Evolutionary conservation across 2,329 filamentous ascomycete genomes (phyloP).

Genomic region (Fusarium brachygibbosum): DNA sequence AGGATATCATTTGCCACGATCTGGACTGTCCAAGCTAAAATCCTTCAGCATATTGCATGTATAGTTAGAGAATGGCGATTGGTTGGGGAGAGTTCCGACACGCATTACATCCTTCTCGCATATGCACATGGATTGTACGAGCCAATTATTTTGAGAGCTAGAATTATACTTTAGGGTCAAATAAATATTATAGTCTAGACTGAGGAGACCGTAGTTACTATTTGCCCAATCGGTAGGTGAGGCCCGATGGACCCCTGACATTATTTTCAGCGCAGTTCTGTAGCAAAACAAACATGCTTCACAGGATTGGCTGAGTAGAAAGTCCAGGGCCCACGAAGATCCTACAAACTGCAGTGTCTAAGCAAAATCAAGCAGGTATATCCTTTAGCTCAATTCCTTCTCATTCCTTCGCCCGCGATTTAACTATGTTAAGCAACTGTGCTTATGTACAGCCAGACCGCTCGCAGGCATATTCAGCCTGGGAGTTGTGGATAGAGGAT

Average conservation of each 20-base stretch:
- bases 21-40: too few species aligned
- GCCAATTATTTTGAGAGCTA: too few species aligned
- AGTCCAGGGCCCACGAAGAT: too few species aligned
- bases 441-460: background rate
- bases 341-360: too few species aligned
- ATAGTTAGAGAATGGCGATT: background rate
- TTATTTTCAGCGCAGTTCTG: background rate
- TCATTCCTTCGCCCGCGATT: background rate
- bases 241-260: background rate
- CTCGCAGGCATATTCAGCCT: too few species aligned
- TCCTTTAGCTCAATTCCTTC: background rate
- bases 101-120: background rate
- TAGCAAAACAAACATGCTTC: background rate
- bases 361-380: background rate
- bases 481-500: too few species aligned
- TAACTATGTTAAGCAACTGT: background rate
- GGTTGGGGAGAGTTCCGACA: background rate
- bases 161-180: too few species aligned
- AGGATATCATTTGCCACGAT: too few species aligned
- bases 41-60: too few species aligned
- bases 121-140: background rate
- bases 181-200: too few species aligned
- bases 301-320: background rate
- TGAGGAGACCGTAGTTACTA: rapidly evolving
- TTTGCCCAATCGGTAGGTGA: background rate